Conservation (phyloP, 2,329 filamentous ascomycete genomes). For the Cercospora sesami region DNA sequence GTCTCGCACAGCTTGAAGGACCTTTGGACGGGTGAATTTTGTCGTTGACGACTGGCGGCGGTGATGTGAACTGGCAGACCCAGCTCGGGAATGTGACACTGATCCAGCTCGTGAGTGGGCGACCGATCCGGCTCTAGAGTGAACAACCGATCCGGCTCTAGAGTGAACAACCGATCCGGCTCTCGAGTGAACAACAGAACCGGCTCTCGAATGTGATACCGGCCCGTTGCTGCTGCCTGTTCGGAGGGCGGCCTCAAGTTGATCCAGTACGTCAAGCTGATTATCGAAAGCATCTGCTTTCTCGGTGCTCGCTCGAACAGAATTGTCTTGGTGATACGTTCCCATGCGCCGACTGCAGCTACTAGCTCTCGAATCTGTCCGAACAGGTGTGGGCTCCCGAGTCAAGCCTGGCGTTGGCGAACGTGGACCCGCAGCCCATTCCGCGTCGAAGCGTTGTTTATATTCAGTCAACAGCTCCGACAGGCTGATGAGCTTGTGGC, state of each 20-base stretch:
- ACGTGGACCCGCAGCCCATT: slow-evolving; percentile 23
- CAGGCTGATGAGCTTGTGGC: slow-evolving; percentile 45
- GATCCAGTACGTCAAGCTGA: slow-evolving; percentile 24
- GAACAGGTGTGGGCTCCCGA: slow-evolving; percentile 23
- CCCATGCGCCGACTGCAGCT: slow-evolving; percentile 8
- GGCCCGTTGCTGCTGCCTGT: slow-evolving; percentile 6
- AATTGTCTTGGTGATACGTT: slow-evolving; percentile 2
- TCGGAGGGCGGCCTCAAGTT: slow-evolving; percentile 38
- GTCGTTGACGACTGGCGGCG: slow-evolving; percentile 16
- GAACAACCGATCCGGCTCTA: slow-evolving; percentile 15
- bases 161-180: slow-evolving; percentile 18
- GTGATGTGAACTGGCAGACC: slow-evolving; percentile 33
- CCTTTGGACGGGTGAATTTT: slow-evolving; percentile 30
- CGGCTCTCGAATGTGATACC: slow-evolving; percentile 4
- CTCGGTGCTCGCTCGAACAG: slow-evolving; percentile 3
- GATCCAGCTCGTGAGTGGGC: slow-evolving; percentile 20
- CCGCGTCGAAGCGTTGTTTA: slow-evolving; percentile 26
- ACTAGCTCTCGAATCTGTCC: slow-evolving; percentile 16
- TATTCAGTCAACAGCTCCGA: slow-evolving; percentile 40
- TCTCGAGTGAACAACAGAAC: slow-evolving; percentile 17
- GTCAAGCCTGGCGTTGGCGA: slow-evolving; percentile 25
- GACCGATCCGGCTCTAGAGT: slow-evolving; percentile 19
- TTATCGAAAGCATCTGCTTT: slow-evolving; percentile 12
- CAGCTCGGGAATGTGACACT: slow-evolving; percentile 31
- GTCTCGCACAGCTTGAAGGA: slow-evolving; percentile 34